Conservation (phyloP, 768 basidiomycete genomes). For the Boletus subcaerulescens region DNA sequence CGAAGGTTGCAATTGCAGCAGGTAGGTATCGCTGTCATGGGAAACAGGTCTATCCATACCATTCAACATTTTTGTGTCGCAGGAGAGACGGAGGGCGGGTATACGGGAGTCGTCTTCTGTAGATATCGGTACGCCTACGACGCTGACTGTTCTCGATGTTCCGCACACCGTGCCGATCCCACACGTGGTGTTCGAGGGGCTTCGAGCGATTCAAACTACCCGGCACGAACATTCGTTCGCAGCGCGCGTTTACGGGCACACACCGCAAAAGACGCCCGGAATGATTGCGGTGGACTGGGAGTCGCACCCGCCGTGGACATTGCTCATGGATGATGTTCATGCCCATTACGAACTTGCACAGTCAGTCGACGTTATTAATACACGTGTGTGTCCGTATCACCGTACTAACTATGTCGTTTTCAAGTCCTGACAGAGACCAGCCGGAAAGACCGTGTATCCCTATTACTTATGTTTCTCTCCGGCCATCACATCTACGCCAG, state of each 20-base stretch:
- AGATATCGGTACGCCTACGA: conserved; percentile 2
- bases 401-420: background rate
- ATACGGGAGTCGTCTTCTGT: background rate
- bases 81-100: conserved; percentile 23
- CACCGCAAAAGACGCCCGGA: conserved; percentile 23
- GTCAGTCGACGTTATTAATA: conserved; percentile 34
- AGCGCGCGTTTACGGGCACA: conserved; percentile 54
- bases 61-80: too few species aligned
- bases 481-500: conserved; percentile 57
- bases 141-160: conserved; percentile 28
- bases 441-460: conserved; percentile 44
- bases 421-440: conserved; percentile 55
- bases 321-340: conserved; percentile 68
- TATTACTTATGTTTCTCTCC: conserved; percentile 62
- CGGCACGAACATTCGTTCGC: conserved; percentile 65
- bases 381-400: background rate
- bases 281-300: conserved; percentile 72
- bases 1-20: conserved; percentile 48
- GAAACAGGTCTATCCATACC: background rate
- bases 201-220: conserved; percentile 58
- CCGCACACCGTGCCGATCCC: conserved; percentile 26
- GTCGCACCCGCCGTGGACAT: conserved; percentile 67
- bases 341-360: conserved; percentile 61
- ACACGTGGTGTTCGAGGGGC: conserved; percentile 43
- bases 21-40: conserved; percentile 8